Evolutionary conservation across 1,284 basidiomycete genomes (phyloP).

Genomic region (Neonothopanus nambi): DNA sequence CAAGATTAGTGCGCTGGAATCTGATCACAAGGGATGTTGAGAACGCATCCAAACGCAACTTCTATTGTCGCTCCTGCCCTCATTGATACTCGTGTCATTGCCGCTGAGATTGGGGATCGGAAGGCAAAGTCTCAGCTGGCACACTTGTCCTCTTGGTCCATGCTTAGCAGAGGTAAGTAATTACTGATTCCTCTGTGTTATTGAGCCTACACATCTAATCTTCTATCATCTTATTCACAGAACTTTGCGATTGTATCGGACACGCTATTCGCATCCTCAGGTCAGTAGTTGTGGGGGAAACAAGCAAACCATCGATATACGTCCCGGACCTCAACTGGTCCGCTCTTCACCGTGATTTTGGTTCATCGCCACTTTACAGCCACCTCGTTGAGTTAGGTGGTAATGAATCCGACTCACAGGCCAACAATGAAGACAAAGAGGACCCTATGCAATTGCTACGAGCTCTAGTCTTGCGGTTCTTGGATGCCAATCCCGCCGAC

Average conservation of each 20-base stretch:
- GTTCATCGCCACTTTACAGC: neutral
- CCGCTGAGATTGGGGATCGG: too few relatives aligned
- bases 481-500: conserved; percentile 1
- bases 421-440: too few relatives aligned
- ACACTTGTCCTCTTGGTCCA: conserved; percentile 27
- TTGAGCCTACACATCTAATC: neutral
- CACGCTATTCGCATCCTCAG: conserved; percentile 24
- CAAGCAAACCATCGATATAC: too few relatives aligned
- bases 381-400: too few relatives aligned
- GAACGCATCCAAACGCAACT: conserved; percentile 34
- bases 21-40: conserved; percentile 26
- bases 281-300: conserved; percentile 13
- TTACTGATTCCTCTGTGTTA: neutral
- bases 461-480: neutral
- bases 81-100: conserved; percentile 25
- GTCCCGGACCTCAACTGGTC: conserved; percentile 24
- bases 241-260: conserved; percentile 31
- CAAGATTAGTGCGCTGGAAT: too few relatives aligned
- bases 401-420: too few relatives aligned
- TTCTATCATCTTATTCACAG: conserved; percentile 19
- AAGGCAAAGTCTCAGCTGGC: too few relatives aligned
- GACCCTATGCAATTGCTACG: too few relatives aligned
- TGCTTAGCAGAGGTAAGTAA: conserved; percentile 30
- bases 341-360: neutral
- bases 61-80: conserved; percentile 36